These are phyloP conservation scores for Uromyces viciae-fabae DNA, from an alignment of 1,284 basidiomycete species.

Conservation along the genomic window DNA sequence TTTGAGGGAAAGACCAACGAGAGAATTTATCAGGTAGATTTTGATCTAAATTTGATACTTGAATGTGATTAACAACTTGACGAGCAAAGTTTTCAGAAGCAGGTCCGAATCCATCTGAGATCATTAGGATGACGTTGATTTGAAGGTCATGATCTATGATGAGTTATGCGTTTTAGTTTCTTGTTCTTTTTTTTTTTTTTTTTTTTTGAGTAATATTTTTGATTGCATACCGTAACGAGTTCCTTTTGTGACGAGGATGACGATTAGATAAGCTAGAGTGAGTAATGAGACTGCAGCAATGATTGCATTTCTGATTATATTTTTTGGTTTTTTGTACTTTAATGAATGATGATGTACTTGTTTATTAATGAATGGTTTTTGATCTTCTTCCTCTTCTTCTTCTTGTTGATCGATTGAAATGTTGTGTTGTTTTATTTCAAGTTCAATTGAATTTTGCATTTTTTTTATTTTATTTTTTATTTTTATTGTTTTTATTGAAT, in stretches of 20 bases:
- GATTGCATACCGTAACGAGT: constrained; percentile 45
- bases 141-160: constrained; percentile 35
- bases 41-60: constrained; percentile 47
- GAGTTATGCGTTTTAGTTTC: neutral
- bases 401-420: too few relatives aligned
- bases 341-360: neutral
- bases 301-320: constrained; percentile 23
- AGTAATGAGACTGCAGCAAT: constrained; percentile 20
- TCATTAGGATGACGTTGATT: constrained; percentile 55
- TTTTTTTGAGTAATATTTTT: too few relatives aligned
- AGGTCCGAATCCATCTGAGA: constrained; percentile 55
- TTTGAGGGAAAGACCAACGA: constrained; percentile 39
- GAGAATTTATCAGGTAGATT: constrained; percentile 36
- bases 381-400: neutral
- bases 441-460: too few relatives aligned
- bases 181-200: too few relatives aligned
- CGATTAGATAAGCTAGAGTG: constrained; percentile 39
- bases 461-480: too few relatives aligned
- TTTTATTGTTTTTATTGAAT: too few relatives aligned
- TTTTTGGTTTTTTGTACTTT: constrained; percentile 17
- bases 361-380: neutral
- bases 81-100: constrained; percentile 54
- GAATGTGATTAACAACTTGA: constrained; percentile 51
- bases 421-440: too few relatives aligned
- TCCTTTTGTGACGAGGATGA: constrained; percentile 38